Evolutionary conservation across 176 grass and related monocot species (phyloP), one percentile per base, ranked within the genome.

Genomic region (Ampelocalamus luodianensis): DNA sequence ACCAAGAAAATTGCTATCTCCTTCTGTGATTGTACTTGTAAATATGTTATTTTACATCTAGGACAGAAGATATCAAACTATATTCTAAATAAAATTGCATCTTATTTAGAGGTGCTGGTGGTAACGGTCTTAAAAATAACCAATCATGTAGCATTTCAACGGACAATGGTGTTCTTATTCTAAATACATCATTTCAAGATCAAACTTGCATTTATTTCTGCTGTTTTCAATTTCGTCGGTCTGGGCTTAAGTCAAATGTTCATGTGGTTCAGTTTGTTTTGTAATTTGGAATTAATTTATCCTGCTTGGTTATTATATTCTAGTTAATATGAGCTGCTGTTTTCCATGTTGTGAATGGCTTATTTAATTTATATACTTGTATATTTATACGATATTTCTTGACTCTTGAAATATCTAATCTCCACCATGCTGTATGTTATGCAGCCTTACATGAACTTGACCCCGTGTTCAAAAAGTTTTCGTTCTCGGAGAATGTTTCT

Each of bases 361-460:
- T 56, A 2, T 72, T 63, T 40, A 49, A 22, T 69, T 81, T 56
- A 27, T 55, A 69, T 40, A 66, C 34, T 59, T 72, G 6, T 43
- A 36, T 60, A 60, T 34, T 45, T 72, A 46, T 56, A n/a, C 15
- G 6, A 72, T 60, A 68, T 38, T 22, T 65, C 29, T 68, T 15
- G 20, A 5, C 45, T 39, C 12, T 72, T 67, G 24, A 76, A 68
- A 54, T 64, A 83, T 83, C 22, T 91, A 34, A 70, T 14, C n/a
- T 66, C 71, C 32, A 8, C 34, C 5, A 34, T 74, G 8, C 22
- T 85, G 22, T 71, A 70, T 77, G 74, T 16, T 44, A 59, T 90
- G 88, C 93, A 98, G 96, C 91, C 68, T 79, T 98, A 71, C 93
- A 93, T 90, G 96, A 98, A 88, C 79, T 87, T 79, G 96, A 95